Conservation (phyloP, 192 early-diverging fungal genomes). For the Coemansia sp. region DNA sequence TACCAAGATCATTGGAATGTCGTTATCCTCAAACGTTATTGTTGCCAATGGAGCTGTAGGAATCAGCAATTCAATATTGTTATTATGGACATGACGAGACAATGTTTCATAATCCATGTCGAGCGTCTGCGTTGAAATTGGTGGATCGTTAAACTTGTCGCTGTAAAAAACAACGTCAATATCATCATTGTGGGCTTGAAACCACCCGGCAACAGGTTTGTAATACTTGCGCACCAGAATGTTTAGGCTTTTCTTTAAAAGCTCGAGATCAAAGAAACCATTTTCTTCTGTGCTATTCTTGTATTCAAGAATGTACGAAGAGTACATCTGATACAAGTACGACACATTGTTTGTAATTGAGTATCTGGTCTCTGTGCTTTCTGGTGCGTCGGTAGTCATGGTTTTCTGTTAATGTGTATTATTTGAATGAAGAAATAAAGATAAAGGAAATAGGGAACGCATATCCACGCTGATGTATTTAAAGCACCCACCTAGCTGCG, state of each 20-base stretch:
- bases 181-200: constrained; percentile 14
- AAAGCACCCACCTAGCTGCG: too few species aligned
- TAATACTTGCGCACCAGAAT: constrained; percentile 41
- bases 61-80: constrained; percentile 37
- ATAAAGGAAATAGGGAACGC: not conserved
- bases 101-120: constrained; percentile 15
- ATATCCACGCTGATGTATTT: too few species aligned
- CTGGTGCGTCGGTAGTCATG: not conserved
- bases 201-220: constrained; percentile 45
- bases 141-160: constrained; percentile 44
- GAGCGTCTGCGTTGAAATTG: constrained; percentile 29
- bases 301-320: constrained; percentile 47
- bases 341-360: constrained; percentile 39
- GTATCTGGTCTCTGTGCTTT: constrained; percentile 25
- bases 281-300: constrained; percentile 12
- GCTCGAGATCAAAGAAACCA: constrained; percentile 20
- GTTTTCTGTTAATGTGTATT: not conserved
- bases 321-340: constrained; percentile 52
- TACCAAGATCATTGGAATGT: constrained; percentile 45
- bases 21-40: constrained; percentile 12
- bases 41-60: constrained; percentile 14
- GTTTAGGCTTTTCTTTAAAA: constrained; percentile 18
- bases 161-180: constrained; percentile 33
- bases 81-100: constrained; percentile 18
- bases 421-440: too few species aligned